These are phyloP conservation scores for Colletotrichum tofieldiae DNA, from an alignment of 2,329 filamentous ascomycete genomes.

Conservation along the genomic window DNA sequence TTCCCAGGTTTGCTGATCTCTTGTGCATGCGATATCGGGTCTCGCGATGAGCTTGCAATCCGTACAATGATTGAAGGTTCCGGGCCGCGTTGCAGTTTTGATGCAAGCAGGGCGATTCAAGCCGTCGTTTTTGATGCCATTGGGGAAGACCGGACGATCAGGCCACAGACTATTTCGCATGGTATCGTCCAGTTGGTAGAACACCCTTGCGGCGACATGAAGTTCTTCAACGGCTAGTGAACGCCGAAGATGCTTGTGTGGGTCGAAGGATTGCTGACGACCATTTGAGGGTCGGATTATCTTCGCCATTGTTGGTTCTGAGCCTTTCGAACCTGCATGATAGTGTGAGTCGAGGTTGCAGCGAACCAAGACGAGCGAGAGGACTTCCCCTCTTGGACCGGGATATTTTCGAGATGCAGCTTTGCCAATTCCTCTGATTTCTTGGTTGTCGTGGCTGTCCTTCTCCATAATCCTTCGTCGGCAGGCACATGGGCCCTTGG, in stretches of 20 bases:
- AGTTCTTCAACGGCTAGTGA: constrained; percentile 42
- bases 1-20: neutral
- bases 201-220: constrained; percentile 35
- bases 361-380: constrained; percentile 20
- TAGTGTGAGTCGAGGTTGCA: constrained; percentile 35
- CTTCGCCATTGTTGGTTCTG: constrained; percentile 40
- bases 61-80: neutral
- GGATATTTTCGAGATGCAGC: constrained; percentile 40
- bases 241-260: constrained; percentile 39
- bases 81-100: constrained; percentile 9
- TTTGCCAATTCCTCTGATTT: constrained; percentile 13
- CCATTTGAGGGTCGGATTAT: constrained; percentile 24
- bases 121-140: neutral
- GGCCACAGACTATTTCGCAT: constrained; percentile 1
- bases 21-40: constrained; percentile 10
- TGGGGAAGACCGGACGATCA: constrained; percentile 28
- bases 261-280: constrained; percentile 37
- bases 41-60: constrained; percentile 14
- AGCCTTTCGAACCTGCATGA: constrained; percentile 38
- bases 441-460: constrained; percentile 26
- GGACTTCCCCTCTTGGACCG: constrained; percentile 25
- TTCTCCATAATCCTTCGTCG: constrained; percentile 25
- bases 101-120: constrained; percentile 7
- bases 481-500: constrained; percentile 11
- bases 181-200: constrained; percentile 5